Percentiles rank a stretch among this genome's conserved stretches.
These are phyloP conservation scores for Lagenidium sp. DNA, from an alignment of 352 stramenopile genomes.

Conservation along the genomic window DNA sequence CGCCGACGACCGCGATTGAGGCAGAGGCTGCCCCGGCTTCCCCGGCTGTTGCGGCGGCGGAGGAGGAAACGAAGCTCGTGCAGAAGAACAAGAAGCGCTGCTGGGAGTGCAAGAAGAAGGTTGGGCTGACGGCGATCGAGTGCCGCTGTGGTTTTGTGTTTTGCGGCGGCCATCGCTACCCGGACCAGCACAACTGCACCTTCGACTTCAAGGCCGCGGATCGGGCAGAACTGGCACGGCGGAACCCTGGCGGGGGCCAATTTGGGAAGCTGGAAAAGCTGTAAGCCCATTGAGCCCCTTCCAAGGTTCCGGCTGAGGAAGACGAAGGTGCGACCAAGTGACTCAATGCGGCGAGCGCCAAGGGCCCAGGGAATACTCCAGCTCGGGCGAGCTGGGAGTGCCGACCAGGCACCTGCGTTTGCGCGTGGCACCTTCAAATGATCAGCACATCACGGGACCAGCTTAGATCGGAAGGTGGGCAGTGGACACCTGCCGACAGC, in stretches of 20 bases:
- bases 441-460: too few relatives aligned
- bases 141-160: constrained; percentile 87
- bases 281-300: too few relatives aligned
- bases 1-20: background rate
- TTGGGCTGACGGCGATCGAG: constrained; percentile 83
- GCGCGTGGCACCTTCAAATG: too few relatives aligned
- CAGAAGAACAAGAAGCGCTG: constrained; percentile 90
- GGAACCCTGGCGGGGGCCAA: constrained; percentile 69
- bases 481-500: too few relatives aligned
- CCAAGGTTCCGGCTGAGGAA: too few relatives aligned
- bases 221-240: constrained; percentile 59
- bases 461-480: too few relatives aligned
- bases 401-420: too few relatives aligned
- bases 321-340: too few relatives aligned
- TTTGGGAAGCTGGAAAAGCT: constrained; percentile 85
- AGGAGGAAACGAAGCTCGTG: constrained; percentile 26
- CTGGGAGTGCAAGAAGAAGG: constrained; percentile 90
- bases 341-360: too few relatives aligned
- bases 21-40: background rate
- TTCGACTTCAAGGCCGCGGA: constrained; percentile 85
- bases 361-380: too few relatives aligned
- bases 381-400: too few relatives aligned
- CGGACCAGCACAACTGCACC: constrained; percentile 77
- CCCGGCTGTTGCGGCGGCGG: constrained; percentile 8
- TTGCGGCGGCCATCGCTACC: constrained; percentile 81